Evolutionary conservation across 2,329 filamentous ascomycete species (phyloP).

Genomic region (Aureobasidium sp.): DNA sequence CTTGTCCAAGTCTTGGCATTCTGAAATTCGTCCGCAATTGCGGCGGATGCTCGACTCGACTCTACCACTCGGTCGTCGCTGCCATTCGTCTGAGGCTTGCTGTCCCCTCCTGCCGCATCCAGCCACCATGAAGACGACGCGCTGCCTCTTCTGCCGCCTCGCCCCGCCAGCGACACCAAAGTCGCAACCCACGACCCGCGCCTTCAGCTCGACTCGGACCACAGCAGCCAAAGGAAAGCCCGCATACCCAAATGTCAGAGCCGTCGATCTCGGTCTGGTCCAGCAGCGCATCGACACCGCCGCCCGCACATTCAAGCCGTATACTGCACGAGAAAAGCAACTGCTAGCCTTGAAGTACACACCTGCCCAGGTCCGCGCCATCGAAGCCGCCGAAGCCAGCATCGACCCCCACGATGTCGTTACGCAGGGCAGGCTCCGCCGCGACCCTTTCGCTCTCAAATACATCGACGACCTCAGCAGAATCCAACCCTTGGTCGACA

Average conservation of each 20-base stretch:
- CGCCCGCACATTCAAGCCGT: constrained; percentile 50
- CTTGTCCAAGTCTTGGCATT: constrained; percentile 17
- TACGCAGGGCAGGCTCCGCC: constrained; percentile 63
- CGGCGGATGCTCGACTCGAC: neutral
- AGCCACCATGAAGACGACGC: constrained; percentile 28
- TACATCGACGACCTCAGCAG: constrained; percentile 80
- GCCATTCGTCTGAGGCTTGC: neutral
- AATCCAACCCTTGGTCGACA: constrained; percentile 72
- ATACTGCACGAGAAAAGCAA: constrained; percentile 59
- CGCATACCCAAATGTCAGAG: constrained; percentile 40
- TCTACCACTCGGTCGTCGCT: neutral
- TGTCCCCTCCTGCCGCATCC: constrained; percentile 23
- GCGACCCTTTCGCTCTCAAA: constrained; percentile 63
- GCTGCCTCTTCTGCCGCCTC: constrained; percentile 35
- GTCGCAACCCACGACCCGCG: constrained; percentile 26
- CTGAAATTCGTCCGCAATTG: constrained; percentile 17
- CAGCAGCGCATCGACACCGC: constrained; percentile 17
- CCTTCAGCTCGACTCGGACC: constrained; percentile 33
- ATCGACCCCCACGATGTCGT: constrained; percentile 69
- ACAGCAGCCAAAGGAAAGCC: constrained; percentile 33
- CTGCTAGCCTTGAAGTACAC: constrained; percentile 64
- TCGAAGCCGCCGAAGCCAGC: constrained; percentile 71
- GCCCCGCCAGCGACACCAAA: constrained; percentile 24
- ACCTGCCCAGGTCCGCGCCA: constrained; percentile 69
- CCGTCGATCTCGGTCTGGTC: constrained; percentile 30